Evolutionary conservation across 2,329 filamentous ascomycete genomes (phyloP).

Genomic region (Chaetomium sp.): DNA sequence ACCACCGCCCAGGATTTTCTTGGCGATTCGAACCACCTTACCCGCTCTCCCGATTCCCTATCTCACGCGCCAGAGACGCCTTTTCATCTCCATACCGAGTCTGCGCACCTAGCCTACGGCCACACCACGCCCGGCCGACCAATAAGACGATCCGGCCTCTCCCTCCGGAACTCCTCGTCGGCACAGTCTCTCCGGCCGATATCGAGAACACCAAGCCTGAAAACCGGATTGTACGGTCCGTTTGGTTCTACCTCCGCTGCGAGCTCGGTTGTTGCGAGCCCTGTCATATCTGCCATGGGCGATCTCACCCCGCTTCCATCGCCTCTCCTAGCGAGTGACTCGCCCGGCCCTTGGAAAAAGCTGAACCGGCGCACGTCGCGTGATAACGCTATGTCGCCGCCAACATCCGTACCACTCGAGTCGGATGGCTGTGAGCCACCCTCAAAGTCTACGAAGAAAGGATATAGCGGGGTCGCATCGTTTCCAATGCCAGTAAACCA

Average conservation of each 20-base stretch:
- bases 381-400: constrained; percentile 34
- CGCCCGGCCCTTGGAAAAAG: constrained; percentile 60
- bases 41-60: constrained; percentile 13
- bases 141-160: constrained; percentile 15
- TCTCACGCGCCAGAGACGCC: constrained; percentile 8
- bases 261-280: constrained; percentile 64
- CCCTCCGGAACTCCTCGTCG: constrained; percentile 36
- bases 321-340: constrained; percentile 59
- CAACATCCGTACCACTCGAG: constrained; percentile 28
- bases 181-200: constrained; percentile 44
- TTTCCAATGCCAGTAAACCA: constrained; percentile 27
- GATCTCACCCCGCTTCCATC: constrained; percentile 75
- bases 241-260: constrained; percentile 49
- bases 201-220: constrained; percentile 55
- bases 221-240: constrained; percentile 44
- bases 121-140: constrained; percentile 22
- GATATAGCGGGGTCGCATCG: constrained; percentile 43
- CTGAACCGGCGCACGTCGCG: constrained; percentile 43
- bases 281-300: constrained; percentile 67
- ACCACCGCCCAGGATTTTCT: constrained; percentile 10
- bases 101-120: constrained; percentile 16
- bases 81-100: constrained; percentile 19
- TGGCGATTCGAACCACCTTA: constrained; percentile 4
- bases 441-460: constrained; percentile 51
- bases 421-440: constrained; percentile 28